Base-by-base conservation (phyloP, 1,284 basidiomycete species). In the Schizopora paradoxa region DNA sequence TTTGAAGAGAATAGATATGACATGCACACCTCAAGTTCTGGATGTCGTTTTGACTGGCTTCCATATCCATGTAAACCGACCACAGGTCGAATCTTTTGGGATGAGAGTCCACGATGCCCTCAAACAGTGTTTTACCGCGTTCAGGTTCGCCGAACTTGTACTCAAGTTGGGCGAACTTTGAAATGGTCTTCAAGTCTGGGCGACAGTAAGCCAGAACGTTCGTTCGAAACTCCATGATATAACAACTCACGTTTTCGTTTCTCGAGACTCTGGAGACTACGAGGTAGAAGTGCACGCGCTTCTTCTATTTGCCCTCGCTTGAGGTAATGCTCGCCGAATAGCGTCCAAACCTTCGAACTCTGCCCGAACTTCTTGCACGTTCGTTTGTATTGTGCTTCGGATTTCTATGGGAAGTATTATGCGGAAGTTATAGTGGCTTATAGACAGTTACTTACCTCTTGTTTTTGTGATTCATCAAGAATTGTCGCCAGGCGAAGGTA, bases 1-100 rank as follows among this genome's bases (percentile, higher is more conserved):
- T 51, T 26, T 35, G 10, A 6, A 6, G 13, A 34, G 13, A 51
- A 47, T 38, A 31, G 23, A 42, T 43, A 33, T 36, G 16, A 41
- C 39, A 16, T 38, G 43, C 34, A 61, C 70, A 84, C 78, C 91
- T 72, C 35, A 91, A 64, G 54, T 75, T 80, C 54, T 85, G 83
- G 27, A 94, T 82, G 64, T 95, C 81, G 18, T 74, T 67, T 61
- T 85, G 79, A 36, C 77, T 75, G 5, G 82, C 83, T 61, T 98
- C 90, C 82, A 97, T 93, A 62, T 99, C 96, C 61, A 98, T 84
- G 66, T 99, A 99, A 46, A 98, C 74, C 47, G 87, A 89, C 94
- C 97, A 99, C 32, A 98, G 69, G 63, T 99, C 95, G 70, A 93
- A 84, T 39, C 92, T 81, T 64, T 94, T 97, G 2, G 93, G 85